These are phyloP conservation scores for Clitoria ternatea DNA, from an alignment of 306 rosid species.

Conservation along the genomic window DNA sequence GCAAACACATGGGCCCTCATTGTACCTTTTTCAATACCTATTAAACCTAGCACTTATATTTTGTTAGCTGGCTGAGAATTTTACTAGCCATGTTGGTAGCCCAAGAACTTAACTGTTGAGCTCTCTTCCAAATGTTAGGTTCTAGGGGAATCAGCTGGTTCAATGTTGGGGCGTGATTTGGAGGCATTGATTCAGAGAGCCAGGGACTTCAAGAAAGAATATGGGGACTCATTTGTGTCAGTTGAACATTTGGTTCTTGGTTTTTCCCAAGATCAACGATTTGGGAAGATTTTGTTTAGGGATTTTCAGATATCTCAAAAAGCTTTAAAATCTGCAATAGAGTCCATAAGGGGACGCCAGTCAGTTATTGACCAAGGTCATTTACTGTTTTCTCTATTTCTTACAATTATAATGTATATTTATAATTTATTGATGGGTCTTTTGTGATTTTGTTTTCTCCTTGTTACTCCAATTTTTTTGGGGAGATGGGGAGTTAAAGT, in stretches of 20 bases:
- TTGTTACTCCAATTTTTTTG: not conserved
- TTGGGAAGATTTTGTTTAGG: conserved; percentile 75
- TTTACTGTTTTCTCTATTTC: conserved; percentile 1
- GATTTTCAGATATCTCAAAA: conserved; percentile 79
- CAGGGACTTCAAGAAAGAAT: conserved; percentile 83
- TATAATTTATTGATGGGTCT: not conserved
- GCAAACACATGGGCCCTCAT: not conserved
- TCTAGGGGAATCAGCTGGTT: conserved; percentile 73
- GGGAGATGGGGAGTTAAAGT: not conserved
- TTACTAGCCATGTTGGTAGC: not conserved
- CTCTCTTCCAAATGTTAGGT: conserved; percentile 46
- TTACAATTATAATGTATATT: not conserved
- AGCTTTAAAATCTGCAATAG: conserved; percentile 72
- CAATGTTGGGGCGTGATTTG: conserved; percentile 96
- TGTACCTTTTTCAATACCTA: conserved; percentile 1
- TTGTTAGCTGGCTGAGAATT: not conserved
- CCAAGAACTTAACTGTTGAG: conserved; percentile 14
- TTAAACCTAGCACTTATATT: not conserved
- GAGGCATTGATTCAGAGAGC: conserved; percentile 90
- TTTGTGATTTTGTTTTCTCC: not conserved
- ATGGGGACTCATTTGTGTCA: conserved; percentile 92
- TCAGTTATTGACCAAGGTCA: conserved; percentile 96
- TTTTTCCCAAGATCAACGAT: conserved; percentile 71
- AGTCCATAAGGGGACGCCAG: conserved; percentile 87
- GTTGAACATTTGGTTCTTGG: conserved; percentile 98